A percentile compares a stretch with the other conserved stretches of the same genome.
These are phyloP conservation scores for Tuber aestivum DNA, from an alignment of 495 filamentous ascomycete species.

Conservation along the genomic window DNA sequence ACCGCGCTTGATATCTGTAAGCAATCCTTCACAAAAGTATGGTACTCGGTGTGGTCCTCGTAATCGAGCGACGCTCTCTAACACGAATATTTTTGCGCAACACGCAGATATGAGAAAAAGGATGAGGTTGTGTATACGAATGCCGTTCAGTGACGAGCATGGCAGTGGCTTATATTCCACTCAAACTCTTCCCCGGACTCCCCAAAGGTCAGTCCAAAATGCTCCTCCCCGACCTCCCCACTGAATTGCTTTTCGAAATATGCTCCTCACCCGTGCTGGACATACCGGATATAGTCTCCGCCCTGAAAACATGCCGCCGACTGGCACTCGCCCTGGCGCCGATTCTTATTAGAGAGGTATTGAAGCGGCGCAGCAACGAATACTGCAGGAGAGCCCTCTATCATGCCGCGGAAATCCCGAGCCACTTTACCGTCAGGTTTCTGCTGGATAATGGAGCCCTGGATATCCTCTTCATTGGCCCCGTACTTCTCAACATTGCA, in stretches of 20 bases:
- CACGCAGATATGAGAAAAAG: background rate
- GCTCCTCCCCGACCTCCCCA: background rate
- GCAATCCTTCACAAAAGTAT: background rate
- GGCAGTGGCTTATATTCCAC: background rate
- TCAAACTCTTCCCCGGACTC: background rate
- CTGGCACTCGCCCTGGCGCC: background rate
- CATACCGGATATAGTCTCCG: background rate
- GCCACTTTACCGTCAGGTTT: background rate
- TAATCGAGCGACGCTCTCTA: background rate
- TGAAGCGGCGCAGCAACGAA: background rate
- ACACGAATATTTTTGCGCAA: background rate
- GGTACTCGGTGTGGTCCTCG: background rate
- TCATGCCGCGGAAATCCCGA: background rate
- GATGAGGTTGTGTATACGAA: background rate
- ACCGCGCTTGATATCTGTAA: background rate
- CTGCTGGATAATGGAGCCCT: background rate
- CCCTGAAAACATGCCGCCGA: background rate
- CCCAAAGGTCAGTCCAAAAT: background rate
- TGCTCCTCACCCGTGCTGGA: background rate
- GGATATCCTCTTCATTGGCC: background rate
- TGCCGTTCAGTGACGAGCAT: background rate
- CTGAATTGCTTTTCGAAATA: background rate
- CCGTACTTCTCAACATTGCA: background rate
- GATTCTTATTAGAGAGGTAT: background rate
- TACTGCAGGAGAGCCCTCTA: background rate